Percentiles rank a stretch among this genome's conserved stretches.
Conservation (phyloP, 1,139 yeast genomes). For the Hyphopichia burtonii region DNA sequence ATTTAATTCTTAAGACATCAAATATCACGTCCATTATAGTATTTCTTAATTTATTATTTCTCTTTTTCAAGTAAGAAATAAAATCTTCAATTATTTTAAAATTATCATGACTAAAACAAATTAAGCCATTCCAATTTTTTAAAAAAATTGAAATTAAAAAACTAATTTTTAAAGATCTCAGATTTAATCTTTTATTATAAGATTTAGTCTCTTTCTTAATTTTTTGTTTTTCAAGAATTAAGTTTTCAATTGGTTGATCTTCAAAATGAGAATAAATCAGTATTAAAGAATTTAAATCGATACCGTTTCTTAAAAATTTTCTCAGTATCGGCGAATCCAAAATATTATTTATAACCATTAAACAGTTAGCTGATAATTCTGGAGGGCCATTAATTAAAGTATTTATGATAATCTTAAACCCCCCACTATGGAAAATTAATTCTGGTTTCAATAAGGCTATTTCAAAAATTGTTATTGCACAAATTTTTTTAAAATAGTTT, state of each 20-base stretch:
- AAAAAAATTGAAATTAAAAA: constrained; percentile 59
- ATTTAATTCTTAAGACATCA: constrained; percentile 61
- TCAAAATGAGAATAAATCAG: constrained; percentile 49
- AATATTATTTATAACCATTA: constrained; percentile 56
- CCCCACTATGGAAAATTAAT: constrained; percentile 61
- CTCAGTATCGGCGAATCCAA: constrained; percentile 63
- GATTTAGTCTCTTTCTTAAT: constrained; percentile 2
- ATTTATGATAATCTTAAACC: constrained; percentile 58
- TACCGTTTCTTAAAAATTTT: constrained; percentile 55
- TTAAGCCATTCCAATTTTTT: constrained; percentile 76
- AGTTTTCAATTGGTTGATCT: not conserved
- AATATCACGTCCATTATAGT: constrained; percentile 69
- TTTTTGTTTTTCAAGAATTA: not conserved
- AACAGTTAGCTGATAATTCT: constrained; percentile 54
- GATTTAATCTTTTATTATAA: not conserved
- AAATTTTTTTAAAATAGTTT: constrained; percentile 53
- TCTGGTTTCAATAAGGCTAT: constrained; percentile 61
- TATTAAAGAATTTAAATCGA: constrained; percentile 62
- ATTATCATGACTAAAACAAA: constrained; percentile 59
- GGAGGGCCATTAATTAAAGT: constrained; percentile 62
- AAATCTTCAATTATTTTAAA: constrained; percentile 60
- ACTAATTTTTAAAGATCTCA: constrained; percentile 59
- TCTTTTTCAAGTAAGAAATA: constrained; percentile 60
- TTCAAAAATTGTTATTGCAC: constrained; percentile 74
- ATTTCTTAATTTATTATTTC: constrained; percentile 56